These are phyloP conservation scores for Boletus subparvulus DNA, from an alignment of 768 basidiomycete species.

Conservation along the genomic window DNA sequence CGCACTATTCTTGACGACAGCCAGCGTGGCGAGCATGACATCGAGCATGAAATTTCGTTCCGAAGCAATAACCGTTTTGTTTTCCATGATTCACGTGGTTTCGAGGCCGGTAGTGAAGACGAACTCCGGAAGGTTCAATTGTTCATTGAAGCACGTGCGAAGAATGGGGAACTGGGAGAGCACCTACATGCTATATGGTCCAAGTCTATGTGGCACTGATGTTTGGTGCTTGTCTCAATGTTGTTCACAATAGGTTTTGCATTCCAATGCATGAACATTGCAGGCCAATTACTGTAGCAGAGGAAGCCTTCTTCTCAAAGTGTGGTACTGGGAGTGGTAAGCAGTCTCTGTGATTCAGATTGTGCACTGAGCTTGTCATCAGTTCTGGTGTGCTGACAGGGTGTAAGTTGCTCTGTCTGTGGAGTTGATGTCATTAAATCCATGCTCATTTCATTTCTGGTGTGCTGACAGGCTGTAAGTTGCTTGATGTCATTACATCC, in stretches of 20 bases:
- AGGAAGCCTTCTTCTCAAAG: conserved; percentile 30
- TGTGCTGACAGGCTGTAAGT: no score
- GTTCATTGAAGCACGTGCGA: conserved; percentile 33
- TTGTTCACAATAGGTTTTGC: conserved; percentile 37
- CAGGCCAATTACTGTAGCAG: conserved; percentile 30
- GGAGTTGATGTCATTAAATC: no score
- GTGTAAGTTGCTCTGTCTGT: no score
- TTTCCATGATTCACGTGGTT: conserved; percentile 44
- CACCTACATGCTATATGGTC: conserved; percentile 31
- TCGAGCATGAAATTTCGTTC: conserved; percentile 20
- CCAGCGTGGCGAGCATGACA: conserved; percentile 12
- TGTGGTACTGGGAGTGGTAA: conserved; percentile 13
- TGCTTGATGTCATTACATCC: no score
- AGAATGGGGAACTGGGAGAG: conserved; percentile 12
- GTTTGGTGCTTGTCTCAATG: no score
- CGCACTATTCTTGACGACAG: not conserved
- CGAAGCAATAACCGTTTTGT: conserved; percentile 34
- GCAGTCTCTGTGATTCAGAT: not conserved
- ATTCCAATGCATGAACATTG: conserved; percentile 28
- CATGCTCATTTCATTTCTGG: no score
- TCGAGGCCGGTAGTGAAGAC: conserved; percentile 34
- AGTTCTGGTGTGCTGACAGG: no score
- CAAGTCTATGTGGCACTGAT: not conserved
- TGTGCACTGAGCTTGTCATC: not conserved
- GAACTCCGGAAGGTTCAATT: conserved; percentile 31